Evolutionary conservation across 139 green algal species (phyloP).

Genomic region (Micractinium conductrix): DNA sequence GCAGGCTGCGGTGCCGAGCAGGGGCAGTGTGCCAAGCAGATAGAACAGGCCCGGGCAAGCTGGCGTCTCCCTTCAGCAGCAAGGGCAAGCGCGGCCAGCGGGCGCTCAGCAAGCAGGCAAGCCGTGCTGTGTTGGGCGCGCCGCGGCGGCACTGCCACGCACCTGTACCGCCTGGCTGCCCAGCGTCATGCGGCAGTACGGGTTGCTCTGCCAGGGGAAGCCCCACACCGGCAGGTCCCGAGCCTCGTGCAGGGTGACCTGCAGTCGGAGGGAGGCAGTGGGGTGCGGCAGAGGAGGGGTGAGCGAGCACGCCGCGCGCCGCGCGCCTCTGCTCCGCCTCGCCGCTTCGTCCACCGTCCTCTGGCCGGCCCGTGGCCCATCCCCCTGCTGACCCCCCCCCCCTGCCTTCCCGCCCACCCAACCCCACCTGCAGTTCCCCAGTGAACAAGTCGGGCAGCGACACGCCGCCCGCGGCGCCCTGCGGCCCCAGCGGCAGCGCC

Average conservation of each 20-base stretch:
- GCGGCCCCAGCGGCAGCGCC: constrained; percentile 85
- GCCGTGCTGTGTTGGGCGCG: too few relatives aligned
- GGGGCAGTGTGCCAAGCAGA: too few relatives aligned
- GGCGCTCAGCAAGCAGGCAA: too few relatives aligned
- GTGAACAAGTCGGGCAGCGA: constrained; percentile 85
- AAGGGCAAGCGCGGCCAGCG: too few relatives aligned
- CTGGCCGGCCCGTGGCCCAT: not conserved
- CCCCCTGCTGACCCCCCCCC: not conserved
- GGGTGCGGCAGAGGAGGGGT: not conserved
- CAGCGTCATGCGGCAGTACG: constrained; percentile 86
- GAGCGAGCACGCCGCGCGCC: too few relatives aligned
- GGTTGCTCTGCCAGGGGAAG: constrained; percentile 91
- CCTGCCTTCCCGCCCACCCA: not conserved
- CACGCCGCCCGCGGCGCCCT: constrained; percentile 84
- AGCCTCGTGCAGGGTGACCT: constrained; percentile 85
- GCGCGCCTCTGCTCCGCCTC: too few relatives aligned
- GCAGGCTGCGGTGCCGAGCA: too few relatives aligned
- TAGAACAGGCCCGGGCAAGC: too few relatives aligned
- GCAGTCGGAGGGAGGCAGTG: constrained; percentile 39
- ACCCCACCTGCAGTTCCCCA: constrained; percentile 61
- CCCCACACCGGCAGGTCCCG: constrained; percentile 90
- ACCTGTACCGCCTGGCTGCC: constrained; percentile 80
- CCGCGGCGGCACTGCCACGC: too few relatives aligned
- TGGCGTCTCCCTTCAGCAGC: too few relatives aligned
- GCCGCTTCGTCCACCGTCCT: too few relatives aligned